phyloP scores from a whole-genome alignment of 2,329 filamentous ascomycete genomes.

The Cytospora piceicola region DNA sequence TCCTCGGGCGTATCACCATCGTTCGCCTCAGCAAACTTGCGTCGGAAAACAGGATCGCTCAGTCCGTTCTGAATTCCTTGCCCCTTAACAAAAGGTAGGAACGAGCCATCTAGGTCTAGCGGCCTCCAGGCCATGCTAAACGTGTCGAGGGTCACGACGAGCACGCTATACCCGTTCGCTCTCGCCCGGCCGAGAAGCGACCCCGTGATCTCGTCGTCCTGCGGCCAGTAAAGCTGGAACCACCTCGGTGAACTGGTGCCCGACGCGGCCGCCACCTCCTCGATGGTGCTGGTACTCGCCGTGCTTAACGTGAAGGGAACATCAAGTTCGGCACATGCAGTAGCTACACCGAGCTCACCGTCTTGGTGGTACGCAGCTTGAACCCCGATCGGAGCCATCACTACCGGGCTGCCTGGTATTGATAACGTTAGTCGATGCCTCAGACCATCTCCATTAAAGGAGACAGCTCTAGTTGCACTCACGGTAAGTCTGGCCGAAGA shows the following conservation, averaged over 20 bases:
- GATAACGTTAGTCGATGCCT: conserved; percentile 17
- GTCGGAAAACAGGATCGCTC: conserved; percentile 67
- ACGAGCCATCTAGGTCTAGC: conserved; percentile 66
- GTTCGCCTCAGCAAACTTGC: conserved; percentile 55
- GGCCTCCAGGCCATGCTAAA: conserved; percentile 72
- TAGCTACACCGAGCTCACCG: conserved; percentile 65
- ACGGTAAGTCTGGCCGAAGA: conserved; percentile 57
- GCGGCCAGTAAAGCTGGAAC: conserved; percentile 79
- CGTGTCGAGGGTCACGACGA: conserved; percentile 76
- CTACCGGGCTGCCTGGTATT: conserved; percentile 47
- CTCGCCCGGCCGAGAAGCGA: conserved; percentile 67
- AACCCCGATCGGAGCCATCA: conserved; percentile 72
- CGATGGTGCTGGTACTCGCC: conserved; percentile 64
- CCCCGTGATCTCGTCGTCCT: conserved; percentile 65
- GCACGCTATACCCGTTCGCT: conserved; percentile 62
- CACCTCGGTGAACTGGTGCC: conserved; percentile 59
- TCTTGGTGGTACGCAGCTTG: conserved; percentile 69
- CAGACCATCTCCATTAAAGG: neutral
- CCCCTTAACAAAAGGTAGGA: conserved; percentile 62
- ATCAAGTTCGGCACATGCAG: conserved; percentile 61
- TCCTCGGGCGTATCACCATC: conserved; percentile 53
- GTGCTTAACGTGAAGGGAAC: conserved; percentile 72
- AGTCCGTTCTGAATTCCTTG: conserved; percentile 66
- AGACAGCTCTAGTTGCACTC: conserved; percentile 23
- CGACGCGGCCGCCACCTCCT: conserved; percentile 65